A percentile compares a stretch with the other conserved stretches of the same genome.
Evolutionary conservation across 2,329 filamentous ascomycete genomes (phyloP).

Genomic region (Paecilomyces fulvus): DNA sequence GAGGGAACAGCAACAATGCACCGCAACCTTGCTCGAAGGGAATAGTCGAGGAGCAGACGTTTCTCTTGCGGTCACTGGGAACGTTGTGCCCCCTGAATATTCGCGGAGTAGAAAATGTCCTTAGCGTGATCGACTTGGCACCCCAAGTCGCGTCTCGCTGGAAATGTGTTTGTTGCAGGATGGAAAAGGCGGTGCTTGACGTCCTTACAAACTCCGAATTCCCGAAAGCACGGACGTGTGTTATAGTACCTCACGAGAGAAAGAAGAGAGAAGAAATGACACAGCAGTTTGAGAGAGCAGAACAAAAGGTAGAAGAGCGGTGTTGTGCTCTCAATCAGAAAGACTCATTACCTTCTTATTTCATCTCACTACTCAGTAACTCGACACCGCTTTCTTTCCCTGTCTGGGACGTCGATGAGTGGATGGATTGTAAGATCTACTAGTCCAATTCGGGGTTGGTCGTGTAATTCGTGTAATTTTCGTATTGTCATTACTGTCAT

Average conservation of each 20-base stretch:
- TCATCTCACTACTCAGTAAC: neutral
- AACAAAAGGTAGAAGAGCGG: neutral
- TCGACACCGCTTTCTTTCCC: neutral
- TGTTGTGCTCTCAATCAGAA: neutral
- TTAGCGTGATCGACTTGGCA: neutral
- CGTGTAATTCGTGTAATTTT: neutral
- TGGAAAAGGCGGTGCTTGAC: neutral
- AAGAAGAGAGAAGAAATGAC: neutral
- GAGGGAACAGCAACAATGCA: neutral
- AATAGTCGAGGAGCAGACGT: neutral
- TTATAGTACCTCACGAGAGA: neutral
- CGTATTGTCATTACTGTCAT: neutral
- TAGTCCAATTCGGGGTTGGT: neutral
- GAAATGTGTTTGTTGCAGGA: neutral
- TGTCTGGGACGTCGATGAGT: neutral
- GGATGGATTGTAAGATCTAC: neutral
- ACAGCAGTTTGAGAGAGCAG: neutral
- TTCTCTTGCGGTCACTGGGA: neutral
- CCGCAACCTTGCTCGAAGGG: neutral
- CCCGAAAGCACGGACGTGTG: neutral
- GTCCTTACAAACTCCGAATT: neutral
- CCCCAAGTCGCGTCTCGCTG: neutral
- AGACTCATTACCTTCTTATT: neutral
- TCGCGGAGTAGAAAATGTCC: conserved; percentile 2
- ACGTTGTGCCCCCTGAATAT: conserved; percentile 10